Conservation (phyloP, 805 yeast genomes). For the Kodamaea restingae region DNA sequence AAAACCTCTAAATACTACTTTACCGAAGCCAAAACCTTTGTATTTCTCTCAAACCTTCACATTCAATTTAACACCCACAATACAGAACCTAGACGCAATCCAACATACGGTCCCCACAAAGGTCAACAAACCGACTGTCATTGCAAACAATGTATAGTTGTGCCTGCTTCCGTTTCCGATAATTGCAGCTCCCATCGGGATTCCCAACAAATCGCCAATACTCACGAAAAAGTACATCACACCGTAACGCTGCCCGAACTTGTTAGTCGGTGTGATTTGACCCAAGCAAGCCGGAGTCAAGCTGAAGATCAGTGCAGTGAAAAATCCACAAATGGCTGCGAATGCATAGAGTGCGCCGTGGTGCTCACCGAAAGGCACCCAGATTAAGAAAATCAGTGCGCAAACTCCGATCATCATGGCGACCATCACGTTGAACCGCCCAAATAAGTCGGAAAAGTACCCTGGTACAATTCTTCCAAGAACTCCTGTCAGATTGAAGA, state of each 20-base stretch:
- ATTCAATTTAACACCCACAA: slow-evolving; percentile 25
- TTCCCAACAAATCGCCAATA: slow-evolving; percentile 32
- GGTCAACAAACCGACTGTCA: slow-evolving; percentile 30
- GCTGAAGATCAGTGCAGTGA: slow-evolving; percentile 58
- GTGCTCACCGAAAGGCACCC: slow-evolving; percentile 61
- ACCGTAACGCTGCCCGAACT: slow-evolving; percentile 68
- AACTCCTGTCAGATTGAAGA: slow-evolving; percentile 44
- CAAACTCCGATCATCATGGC: slow-evolving; percentile 44
- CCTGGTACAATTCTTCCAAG: slow-evolving; percentile 57
- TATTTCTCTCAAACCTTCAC: slow-evolving; percentile 10
- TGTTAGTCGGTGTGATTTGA: slow-evolving; percentile 55
- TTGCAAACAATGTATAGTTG: slow-evolving; percentile 28
- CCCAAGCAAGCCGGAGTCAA: slow-evolving; percentile 69
- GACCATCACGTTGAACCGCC: slow-evolving; percentile 55
- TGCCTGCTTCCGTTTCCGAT: slow-evolving; percentile 29
- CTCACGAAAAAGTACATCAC: slow-evolving; percentile 60
- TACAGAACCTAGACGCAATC: slow-evolving; percentile 26
- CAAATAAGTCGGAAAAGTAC: slow-evolving; percentile 48
- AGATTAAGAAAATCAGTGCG: slow-evolving; percentile 48
- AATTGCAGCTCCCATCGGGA: slow-evolving; percentile 34
- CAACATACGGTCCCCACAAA: slow-evolving; percentile 25
- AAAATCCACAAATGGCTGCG: slow-evolving; percentile 53
- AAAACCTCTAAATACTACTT: no score
- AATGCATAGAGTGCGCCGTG: slow-evolving; percentile 46
- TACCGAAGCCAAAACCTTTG: no score